Conservation (phyloP, 139 green algal species). For the Chlorella sp. region DNA sequence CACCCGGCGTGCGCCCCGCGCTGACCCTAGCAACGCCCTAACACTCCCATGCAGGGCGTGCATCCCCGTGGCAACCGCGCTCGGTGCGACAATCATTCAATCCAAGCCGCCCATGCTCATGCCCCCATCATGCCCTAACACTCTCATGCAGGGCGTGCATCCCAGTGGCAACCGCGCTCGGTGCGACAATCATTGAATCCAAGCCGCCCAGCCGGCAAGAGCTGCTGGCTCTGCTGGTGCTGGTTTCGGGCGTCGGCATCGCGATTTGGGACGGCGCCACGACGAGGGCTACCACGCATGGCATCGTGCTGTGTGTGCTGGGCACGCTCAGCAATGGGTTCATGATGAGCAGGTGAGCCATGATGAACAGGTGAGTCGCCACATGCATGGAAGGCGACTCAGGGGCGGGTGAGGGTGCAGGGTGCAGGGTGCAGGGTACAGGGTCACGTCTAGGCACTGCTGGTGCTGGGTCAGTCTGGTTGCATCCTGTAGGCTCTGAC, state of each 20-base stretch:
- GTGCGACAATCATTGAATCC: slow-evolving; percentile 25
- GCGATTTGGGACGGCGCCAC: slow-evolving; percentile 25
- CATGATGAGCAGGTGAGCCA: slow-evolving; percentile 23
- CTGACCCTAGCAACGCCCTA: neutral
- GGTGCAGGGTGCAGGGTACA: too few species aligned
- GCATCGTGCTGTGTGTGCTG: slow-evolving; percentile 25
- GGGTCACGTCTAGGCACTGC: too few species aligned
- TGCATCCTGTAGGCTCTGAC: too few species aligned
- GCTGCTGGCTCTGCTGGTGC: slow-evolving; percentile 28
- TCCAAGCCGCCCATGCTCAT: neutral
- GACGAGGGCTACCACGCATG: slow-evolving; percentile 3
- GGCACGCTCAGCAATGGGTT: slow-evolving; percentile 41
- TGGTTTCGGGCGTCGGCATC: slow-evolving; percentile 31
- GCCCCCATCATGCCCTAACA: neutral
- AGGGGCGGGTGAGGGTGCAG: too few species aligned
- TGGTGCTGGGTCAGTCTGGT: too few species aligned
- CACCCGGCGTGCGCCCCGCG: neutral
- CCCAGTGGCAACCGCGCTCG: slow-evolving; percentile 26
- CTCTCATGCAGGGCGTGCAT: slow-evolving; percentile 22
- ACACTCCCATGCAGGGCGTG: slow-evolving; percentile 11
- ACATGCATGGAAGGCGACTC: too few species aligned
- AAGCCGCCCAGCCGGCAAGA: slow-evolving; percentile 22
- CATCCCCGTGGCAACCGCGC: slow-evolving; percentile 29
- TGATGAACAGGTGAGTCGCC: too few species aligned
- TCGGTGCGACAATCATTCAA: slow-evolving; percentile 25